These are phyloP conservation scores for Farysia itapuensis DNA, from an alignment of 1,284 basidiomycete genomes.

Conservation along the genomic window DNA sequence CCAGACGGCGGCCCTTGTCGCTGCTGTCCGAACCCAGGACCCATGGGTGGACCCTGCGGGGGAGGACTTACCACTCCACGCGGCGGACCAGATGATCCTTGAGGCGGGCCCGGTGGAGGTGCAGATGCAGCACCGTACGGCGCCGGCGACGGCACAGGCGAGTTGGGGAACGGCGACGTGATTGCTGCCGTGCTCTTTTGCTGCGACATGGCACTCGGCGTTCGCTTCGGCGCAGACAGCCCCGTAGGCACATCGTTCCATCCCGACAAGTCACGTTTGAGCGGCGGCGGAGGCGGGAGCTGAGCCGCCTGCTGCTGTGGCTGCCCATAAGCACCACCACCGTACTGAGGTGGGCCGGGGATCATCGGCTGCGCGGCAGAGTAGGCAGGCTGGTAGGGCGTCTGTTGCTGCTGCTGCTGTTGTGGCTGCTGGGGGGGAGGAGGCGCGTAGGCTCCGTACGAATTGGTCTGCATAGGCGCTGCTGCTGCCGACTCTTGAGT, in stretches of 20 bases:
- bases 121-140: conserved; percentile 20
- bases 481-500: conserved; percentile 8
- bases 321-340: conserved; percentile 23
- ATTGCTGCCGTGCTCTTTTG: conserved; percentile 63
- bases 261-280: conserved; percentile 71
- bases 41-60: conserved; percentile 21
- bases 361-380: conserved; percentile 44
- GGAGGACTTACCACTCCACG: conserved; percentile 60
- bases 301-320: conserved; percentile 25
- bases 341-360: conserved; percentile 61
- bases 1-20: conserved; percentile 22
- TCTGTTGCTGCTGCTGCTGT: no score
- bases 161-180: conserved; percentile 84
- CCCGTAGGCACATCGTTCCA: conserved; percentile 84
- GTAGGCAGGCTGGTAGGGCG: conserved; percentile 59
- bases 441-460: conserved; percentile 17
- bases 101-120: conserved; percentile 46
- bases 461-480: conserved; percentile 19
- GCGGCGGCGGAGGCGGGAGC: conserved; percentile 61
- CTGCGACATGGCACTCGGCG: conserved; percentile 44
- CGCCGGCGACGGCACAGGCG: conserved; percentile 40
- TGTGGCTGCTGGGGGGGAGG: no score
- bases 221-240: conserved; percentile 53
- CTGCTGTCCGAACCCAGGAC: conserved; percentile 28
- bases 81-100: conserved; percentile 44